Base-by-base conservation (phyloP, 1,139 yeast species). In the Magnusiomyces tetraspermus region DNA sequence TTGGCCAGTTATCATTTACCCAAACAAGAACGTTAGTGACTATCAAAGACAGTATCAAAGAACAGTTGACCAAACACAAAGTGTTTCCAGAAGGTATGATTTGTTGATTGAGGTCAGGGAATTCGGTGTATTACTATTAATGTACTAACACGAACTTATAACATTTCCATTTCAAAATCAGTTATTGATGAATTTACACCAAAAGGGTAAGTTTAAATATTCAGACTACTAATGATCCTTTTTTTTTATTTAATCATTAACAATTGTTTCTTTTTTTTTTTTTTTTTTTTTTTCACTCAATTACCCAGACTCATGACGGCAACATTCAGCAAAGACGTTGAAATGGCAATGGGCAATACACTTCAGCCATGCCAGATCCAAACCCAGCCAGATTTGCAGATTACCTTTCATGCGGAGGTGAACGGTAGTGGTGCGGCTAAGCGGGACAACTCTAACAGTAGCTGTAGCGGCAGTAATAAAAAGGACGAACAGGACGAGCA, bases 301-400 rank as follows among this genome's bases (percentile, higher is more conserved):
- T 24, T 31, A 24, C 53, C 54, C 48, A 71, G 69, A 4, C 59
- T 68, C 38, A 57, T 70, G 52, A 70, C 77, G 61, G 77, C 76
- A 44, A 71, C 77, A 19, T 80, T 76, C 61, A 71, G 74, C 4
- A 70, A 73, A 5, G 76, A 77, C 54, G 74, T 75, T 51, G 83
- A 81, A 55, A 96, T 87, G 23, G 78, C 92, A 0, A 72, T 87
- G 71, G 97, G 97, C 23, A 88, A 89, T 70, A 77, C 83, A 3
- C 72, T 89, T 55, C 68, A 74, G 51, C 83, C 80, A 4, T 75
- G 72, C 2, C 83, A 80, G 49, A 82, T 96, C 28, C 95, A 85
- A 68, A 60, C 68, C 21, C 63, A 62, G 46, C 96, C 96, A 36
- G 64, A 69, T 36, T 74, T 88, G 55, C 85, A 84, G 62, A 80